Base-by-base conservation (phyloP, 768 basidiomycete genomes). In the Tricholoma matsutake region DNA sequence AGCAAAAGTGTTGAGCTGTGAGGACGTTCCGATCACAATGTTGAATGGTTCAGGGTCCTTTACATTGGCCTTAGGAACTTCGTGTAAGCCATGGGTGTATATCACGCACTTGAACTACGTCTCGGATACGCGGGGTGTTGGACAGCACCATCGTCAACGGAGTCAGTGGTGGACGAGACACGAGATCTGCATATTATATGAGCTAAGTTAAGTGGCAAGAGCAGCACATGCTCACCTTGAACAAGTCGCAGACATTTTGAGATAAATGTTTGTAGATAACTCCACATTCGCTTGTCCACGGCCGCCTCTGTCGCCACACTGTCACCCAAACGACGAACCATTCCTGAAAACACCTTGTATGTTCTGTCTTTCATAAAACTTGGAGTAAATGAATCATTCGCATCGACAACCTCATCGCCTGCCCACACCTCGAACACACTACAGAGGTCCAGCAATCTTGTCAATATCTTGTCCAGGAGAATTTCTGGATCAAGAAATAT, bases 371-470 rank as follows among this genome's bases (percentile, higher is more conserved):
- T 83, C 64, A 92, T 70, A 2, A 74, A 71, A 4, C 68, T 68
- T 0, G 90, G 88, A 11, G 78, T 75, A 28, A 80, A 68, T 32
- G 29, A 31, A n/a, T 32, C 51, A 14, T 69, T 79, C 20, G 76
- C 76, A 53, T 78, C 71, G 22, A 62, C 65, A n/a, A 71, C 63
- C 45, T 77, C 74, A n/a, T 74, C 75, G 55, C 83, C 82, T 34
- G 79, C 68, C 86, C 89, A 91, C 32, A 79, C 70, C 62, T 88
- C 87, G 35, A 89, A 74, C 1, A 79, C 78, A 56, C 77, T 69
- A 66, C 82, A 84, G 31, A 91, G 76, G 39, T 79, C 79, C 10
- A 88, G 67, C 45, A 90, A 68, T 39, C 81, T 76, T 25, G 76
- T 71, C 59, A 87, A 80, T 4, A 86, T 62, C 57, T 78, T 82